Percentiles rank a stretch among this genome's conserved stretches.
Conservation (phyloP, 129 eudicot genomes). For the Oenanthe sinensis region DNA sequence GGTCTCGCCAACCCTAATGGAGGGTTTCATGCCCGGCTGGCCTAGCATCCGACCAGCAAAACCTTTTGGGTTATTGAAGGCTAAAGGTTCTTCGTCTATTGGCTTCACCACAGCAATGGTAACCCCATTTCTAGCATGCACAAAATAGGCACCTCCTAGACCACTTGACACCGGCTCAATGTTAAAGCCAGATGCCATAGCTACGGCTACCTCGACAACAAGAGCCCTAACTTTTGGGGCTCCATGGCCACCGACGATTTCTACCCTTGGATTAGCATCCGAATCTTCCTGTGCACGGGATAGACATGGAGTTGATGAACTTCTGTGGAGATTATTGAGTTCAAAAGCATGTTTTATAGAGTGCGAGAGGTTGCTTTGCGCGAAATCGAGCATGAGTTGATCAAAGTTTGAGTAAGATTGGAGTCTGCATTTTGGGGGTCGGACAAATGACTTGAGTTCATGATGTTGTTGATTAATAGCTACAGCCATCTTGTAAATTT, state of each 20-base stretch:
- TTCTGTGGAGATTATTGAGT: constrained; percentile 59
- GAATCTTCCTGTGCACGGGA: constrained; percentile 49
- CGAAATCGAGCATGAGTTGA: constrained; percentile 47
- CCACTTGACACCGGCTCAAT: constrained; percentile 73
- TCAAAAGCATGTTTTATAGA: constrained; percentile 37
- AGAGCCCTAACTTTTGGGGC: constrained; percentile 64
- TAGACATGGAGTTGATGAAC: constrained; percentile 91
- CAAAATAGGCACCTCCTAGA: constrained; percentile 82
- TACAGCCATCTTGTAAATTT: constrained; percentile 73
- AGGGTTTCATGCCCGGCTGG: constrained; percentile 81
- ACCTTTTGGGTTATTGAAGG: constrained; percentile 85
- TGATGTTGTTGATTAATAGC: constrained; percentile 71
- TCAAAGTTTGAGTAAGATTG: constrained; percentile 79
- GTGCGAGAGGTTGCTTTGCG: constrained; percentile 28
- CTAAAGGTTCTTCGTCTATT: constrained; percentile 84
- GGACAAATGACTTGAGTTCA: constrained; percentile 55
- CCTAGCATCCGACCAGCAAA: constrained; percentile 82
- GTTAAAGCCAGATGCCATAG: constrained; percentile 68
- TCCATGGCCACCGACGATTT: constrained; percentile 61
- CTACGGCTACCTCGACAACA: constrained; percentile 85
- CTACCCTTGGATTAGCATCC: constrained; percentile 52
- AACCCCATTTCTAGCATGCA: constrained; percentile 43
- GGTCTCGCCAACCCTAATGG: constrained; percentile 85
- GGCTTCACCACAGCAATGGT: constrained; percentile 84
- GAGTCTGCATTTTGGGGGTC: constrained; percentile 80